Base-by-base conservation (phyloP, 371 early-diverging fungal genomes). In the Saksenaea vasiformis region DNA sequence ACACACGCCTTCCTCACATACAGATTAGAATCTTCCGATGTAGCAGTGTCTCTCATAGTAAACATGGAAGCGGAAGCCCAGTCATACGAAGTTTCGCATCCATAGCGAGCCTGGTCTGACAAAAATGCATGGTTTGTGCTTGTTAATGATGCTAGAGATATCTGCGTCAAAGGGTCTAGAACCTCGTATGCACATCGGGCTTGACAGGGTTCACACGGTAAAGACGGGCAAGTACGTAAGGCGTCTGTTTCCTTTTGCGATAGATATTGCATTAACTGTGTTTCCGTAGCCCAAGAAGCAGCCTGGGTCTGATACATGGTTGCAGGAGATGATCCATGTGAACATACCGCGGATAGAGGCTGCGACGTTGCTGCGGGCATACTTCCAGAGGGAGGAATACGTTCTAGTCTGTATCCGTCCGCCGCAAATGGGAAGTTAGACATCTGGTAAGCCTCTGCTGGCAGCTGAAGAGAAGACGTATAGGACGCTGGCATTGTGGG, bases 1-100 rank as follows among this genome's bases (percentile, higher is more conserved):
- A 82, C 81, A 61, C 88, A 87, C 0, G 86, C 86, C 61, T 81
- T 85, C 26, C 82, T 79, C 1, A 80, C 84, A 65, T 86, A 80
- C 8, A 19, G 51, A 11, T 47, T 47, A 17, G 11, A 22, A 24
- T 47, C 51, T 10, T 3, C 22, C 7, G 22, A 22, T 9, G 11
- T 17, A 22, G 51, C n/a, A 22, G 28, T 27, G n/a, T n/a, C n/a
- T 65, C 60, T 27, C 53, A 44, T 27, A 36, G 41, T 13, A 57
- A 15, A 41, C 5, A 47, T 60, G 5, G 54, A 39, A 28, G 17
- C 17, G 27, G 43, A 19, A 4, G 39, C 2, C 31, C 31, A 31
- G 7, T 31, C 31, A 31, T 31, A 31, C 31, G 4, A 31, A 31
- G 31, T 31, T 31, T 31, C 4, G 7, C 31, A 31, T 31, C 2